Evolutionary conservation across 148 eudicot genomes (phyloP).

Genomic region (Rhododendron ferrugineum): DNA sequence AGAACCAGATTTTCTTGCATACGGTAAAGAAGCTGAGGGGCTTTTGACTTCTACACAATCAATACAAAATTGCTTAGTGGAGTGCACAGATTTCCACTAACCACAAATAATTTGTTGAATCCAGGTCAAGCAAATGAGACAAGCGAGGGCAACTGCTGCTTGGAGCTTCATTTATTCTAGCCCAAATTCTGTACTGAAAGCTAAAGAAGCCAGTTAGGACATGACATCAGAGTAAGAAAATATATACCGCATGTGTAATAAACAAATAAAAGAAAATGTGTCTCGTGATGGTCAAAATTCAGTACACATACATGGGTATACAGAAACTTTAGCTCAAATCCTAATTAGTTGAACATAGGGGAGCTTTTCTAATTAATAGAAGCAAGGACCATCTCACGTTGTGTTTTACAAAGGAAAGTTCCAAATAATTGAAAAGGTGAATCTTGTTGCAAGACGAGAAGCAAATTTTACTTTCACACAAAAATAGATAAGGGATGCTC

Average conservation of each 20-base stretch:
- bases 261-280: background rate
- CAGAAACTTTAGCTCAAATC: background rate
- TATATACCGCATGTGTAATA: background rate
- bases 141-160: conserved; percentile 31
- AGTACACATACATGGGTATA: background rate
- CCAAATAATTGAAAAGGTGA: background rate
- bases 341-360: background rate
- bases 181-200: conserved; percentile 13
- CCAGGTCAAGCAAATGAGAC: conserved; percentile 34
- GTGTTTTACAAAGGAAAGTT: background rate
- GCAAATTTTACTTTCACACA: background rate
- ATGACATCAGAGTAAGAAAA: background rate
- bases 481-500: background rate
- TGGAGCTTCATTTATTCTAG: conserved; percentile 43
- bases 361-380: conserved; percentile 2
- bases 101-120: conserved; percentile 49
- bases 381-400: background rate
- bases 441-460: background rate
- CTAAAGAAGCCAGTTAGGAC: conserved; percentile 7
- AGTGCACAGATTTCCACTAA: conserved; percentile 27
- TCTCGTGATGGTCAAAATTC: background rate
- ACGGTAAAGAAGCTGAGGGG: background rate
- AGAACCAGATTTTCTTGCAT: background rate
- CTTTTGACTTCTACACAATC: background rate
- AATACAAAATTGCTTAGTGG: background rate